Conservation (phyloP, 345 rosid species). For the Passiflora organensis region DNA sequence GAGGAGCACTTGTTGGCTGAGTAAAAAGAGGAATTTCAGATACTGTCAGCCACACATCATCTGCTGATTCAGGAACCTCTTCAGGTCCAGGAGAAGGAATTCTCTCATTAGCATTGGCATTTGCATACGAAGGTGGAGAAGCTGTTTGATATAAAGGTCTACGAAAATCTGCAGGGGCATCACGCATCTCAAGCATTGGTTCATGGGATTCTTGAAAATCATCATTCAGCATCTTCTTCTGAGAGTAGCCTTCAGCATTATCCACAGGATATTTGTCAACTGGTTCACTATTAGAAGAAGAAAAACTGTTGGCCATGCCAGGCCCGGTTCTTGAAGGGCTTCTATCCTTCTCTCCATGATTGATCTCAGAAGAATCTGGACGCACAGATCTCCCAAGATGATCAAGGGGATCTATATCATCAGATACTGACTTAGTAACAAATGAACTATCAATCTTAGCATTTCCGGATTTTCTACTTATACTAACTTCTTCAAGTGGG, state of each 20-base stretch:
- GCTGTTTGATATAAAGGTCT: conserved; percentile 36
- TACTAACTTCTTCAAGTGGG: conserved; percentile 46
- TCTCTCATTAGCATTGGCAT: conserved; percentile 31
- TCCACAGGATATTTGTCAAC: conserved; percentile 30
- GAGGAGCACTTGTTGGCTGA: conserved; percentile 72
- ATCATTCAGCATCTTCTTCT: conserved; percentile 39
- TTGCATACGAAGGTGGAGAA: conserved; percentile 43
- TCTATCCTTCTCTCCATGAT: conserved; percentile 42
- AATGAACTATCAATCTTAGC: conserved; percentile 36
- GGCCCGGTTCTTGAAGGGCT: conserved; percentile 41
- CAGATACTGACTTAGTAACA: conserved; percentile 40
- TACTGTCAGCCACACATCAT: conserved; percentile 86
- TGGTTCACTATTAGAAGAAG: conserved; percentile 35
- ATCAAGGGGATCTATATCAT: conserved; percentile 61
- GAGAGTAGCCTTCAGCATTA: conserved; percentile 31
- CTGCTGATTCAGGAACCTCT: conserved; percentile 49
- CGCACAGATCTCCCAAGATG: conserved; percentile 53
- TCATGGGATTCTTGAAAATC: conserved; percentile 44
- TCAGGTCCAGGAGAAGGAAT: conserved; percentile 43
- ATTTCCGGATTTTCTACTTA: conserved; percentile 36
- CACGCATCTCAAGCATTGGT: conserved; percentile 36
- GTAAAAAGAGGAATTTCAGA: conserved; percentile 93
- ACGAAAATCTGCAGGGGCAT: conserved; percentile 28
- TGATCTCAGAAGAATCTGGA: conserved; percentile 34
- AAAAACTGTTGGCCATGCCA: conserved; percentile 34